Evolutionary conservation across 2,329 filamentous ascomycete genomes (phyloP).

Genomic region (Claviceps arundinis): DNA sequence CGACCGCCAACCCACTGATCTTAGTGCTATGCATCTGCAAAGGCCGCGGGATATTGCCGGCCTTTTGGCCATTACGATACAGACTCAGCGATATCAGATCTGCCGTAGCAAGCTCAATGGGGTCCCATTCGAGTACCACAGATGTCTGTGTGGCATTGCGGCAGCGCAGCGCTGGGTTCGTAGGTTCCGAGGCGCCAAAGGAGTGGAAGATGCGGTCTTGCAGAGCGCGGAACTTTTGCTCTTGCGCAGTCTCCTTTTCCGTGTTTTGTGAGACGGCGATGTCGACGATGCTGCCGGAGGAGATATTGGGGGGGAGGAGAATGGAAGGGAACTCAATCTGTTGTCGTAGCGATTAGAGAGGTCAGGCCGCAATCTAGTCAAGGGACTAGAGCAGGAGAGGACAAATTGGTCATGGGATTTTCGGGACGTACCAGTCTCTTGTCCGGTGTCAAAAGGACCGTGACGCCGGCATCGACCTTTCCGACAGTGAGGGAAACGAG

Average conservation of each 20-base stretch:
- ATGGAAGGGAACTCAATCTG: conserved; percentile 99
- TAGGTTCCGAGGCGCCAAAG: conserved; percentile 71
- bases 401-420: neutral
- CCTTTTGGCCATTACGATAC: conserved; percentile 93
- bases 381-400: too few relatives aligned
- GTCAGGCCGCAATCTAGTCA: neutral
- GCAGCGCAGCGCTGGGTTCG: conserved; percentile 69
- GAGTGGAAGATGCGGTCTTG: conserved; percentile 78
- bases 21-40: conserved; percentile 87
- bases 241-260: conserved; percentile 59
- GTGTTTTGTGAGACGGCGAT: conserved; percentile 87
- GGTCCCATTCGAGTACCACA: conserved; percentile 95
- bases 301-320: conserved; percentile 86
- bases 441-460: conserved; percentile 89
- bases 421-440: conserved; percentile 62
- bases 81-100: conserved; percentile 80
- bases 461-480: conserved; percentile 98
- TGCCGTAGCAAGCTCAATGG: conserved; percentile 82
- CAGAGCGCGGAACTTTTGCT: conserved; percentile 67
- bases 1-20: conserved; percentile 89
- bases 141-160: conserved; percentile 98
- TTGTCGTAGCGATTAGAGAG: neutral
- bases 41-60: conserved; percentile 82
- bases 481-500: conserved; percentile 95
- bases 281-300: conserved; percentile 93